phyloP scores from a whole-genome alignment of 371 early-diverging fungal genomes.

The Mortierella sp. region DNA sequence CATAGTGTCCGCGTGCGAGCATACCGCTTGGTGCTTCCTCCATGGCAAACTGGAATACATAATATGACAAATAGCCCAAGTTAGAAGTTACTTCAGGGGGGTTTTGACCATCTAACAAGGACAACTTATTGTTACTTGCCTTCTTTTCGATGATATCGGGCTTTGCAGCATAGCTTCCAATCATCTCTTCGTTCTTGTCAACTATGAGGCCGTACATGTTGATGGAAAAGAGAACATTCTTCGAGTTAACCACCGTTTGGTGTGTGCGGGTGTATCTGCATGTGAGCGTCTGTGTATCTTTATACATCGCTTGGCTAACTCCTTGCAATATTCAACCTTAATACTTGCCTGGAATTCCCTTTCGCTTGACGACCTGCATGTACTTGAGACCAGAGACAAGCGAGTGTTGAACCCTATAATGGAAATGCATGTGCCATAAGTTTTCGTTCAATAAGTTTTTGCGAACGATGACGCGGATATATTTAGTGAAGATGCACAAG shows the following conservation, averaged over 20 bases:
- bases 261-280: neutral
- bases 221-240: neutral
- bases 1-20: constrained; percentile 92
- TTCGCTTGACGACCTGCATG: constrained; percentile 92
- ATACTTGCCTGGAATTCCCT: constrained; percentile 69
- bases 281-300: too few relatives aligned
- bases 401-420: constrained; percentile 87
- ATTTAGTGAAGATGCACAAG: neutral
- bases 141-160: constrained; percentile 60
- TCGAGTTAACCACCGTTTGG: too few relatives aligned
- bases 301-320: neutral
- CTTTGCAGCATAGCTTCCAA: constrained; percentile 94
- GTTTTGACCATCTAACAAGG: neutral
- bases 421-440: neutral
- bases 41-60: constrained; percentile 69
- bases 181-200: constrained; percentile 95
- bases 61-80: neutral
- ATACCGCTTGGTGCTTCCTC: constrained; percentile 95
- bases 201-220: constrained; percentile 61
- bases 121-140: constrained; percentile 19
- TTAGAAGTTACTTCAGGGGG: neutral
- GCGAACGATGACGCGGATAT: neutral
- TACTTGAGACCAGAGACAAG: constrained; percentile 96
- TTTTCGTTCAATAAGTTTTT: neutral
- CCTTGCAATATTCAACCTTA: too few relatives aligned